phyloP scores from a whole-genome alignment of 805 yeast genomes.

The Spathaspora boniae region DNA sequence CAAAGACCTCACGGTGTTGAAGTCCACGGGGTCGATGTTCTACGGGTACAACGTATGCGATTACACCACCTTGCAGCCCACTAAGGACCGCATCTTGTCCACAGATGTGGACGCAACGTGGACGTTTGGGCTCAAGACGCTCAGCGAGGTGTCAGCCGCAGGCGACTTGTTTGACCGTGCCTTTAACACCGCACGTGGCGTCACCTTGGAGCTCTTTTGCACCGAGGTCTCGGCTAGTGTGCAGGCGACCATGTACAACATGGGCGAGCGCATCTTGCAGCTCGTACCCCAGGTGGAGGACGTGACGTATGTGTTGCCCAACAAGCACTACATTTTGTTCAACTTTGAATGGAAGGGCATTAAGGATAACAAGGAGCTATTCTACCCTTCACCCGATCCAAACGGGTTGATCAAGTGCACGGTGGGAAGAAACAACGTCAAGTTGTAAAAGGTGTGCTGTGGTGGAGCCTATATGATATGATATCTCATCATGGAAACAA shows the following conservation, averaged over 20 bases:
- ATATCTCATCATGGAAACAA: constrained; percentile 2
- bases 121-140: constrained; percentile 58
- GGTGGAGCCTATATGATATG: no score
- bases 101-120: constrained; percentile 79
- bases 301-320: constrained; percentile 79
- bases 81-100: constrained; percentile 80
- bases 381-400: constrained; percentile 89
- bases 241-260: constrained; percentile 95
- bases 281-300: constrained; percentile 52
- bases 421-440: constrained; percentile 61
- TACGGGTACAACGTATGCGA: constrained; percentile 84
- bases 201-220: constrained; percentile 77
- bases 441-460: no score
- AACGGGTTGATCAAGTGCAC: constrained; percentile 88
- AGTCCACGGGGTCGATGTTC: constrained; percentile 91
- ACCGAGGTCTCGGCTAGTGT: constrained; percentile 88
- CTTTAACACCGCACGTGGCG: constrained; percentile 57
- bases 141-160: constrained; percentile 53
- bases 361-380: constrained; percentile 74
- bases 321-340: constrained; percentile 84
- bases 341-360: constrained; percentile 84
- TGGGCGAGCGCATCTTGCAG: constrained; percentile 70
- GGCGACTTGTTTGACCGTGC: constrained; percentile 63
- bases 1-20: constrained; percentile 78
- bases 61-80: constrained; percentile 81